Evolutionary conservation across 208 protist genomes (phyloP).

Genomic region (Trypanosoma caninum): DNA sequence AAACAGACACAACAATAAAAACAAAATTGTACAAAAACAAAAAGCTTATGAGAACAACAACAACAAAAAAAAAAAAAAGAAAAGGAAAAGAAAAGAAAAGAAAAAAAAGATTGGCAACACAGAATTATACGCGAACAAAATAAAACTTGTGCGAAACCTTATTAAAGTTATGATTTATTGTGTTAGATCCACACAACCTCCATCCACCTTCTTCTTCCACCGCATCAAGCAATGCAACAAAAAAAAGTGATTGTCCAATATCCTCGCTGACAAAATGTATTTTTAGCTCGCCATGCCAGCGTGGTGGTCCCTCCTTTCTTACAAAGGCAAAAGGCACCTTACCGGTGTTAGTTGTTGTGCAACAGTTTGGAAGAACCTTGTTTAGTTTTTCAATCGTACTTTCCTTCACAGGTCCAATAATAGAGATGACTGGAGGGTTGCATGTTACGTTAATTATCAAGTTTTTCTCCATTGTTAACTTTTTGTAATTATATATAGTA

Average conservation of each 20-base stretch:
- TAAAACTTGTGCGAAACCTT: constrained; percentile 90
- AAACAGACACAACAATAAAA: neutral
- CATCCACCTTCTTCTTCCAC: constrained; percentile 88
- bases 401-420: constrained; percentile 88
- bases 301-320: constrained; percentile 70
- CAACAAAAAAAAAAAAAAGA: neutral
- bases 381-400: constrained; percentile 88
- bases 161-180: constrained; percentile 64
- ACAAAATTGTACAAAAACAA: constrained; percentile 1
- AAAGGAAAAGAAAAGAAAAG: neutral
- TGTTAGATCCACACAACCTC: constrained; percentile 78
- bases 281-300: constrained; percentile 85
- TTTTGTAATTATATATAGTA: neutral
- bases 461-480: constrained; percentile 55
- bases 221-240: constrained; percentile 73
- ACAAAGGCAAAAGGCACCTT: constrained; percentile 74
- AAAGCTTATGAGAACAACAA: neutral
- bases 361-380: constrained; percentile 69
- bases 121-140: constrained; percentile 67
- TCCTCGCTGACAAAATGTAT: constrained; percentile 85
- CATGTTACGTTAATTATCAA: constrained; percentile 89
- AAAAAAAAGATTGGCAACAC: constrained; percentile 30
- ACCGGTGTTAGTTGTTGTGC: constrained; percentile 83
- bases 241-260: constrained; percentile 81
- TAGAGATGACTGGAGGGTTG: constrained; percentile 86